Conservation (phyloP, 2,329 filamentous ascomycete genomes). For the Chalara sp. region DNA sequence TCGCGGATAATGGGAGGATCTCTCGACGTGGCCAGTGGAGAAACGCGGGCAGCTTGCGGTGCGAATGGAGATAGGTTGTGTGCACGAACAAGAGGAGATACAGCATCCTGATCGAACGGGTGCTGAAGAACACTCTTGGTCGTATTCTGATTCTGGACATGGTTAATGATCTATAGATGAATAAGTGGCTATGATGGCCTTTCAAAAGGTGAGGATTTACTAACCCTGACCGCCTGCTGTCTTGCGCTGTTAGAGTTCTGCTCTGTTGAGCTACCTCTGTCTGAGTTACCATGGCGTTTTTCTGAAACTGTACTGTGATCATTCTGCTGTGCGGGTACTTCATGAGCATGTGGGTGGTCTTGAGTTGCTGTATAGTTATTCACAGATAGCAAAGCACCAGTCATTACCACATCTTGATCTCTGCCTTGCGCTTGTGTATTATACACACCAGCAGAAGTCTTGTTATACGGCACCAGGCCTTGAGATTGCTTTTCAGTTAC, state of each 20-base stretch:
- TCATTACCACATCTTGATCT: constrained; percentile 17
- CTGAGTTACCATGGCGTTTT: background rate
- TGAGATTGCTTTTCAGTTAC: constrained; percentile 1
- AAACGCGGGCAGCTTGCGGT: constrained; percentile 66
- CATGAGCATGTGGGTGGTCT: constrained; percentile 13
- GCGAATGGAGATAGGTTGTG: constrained; percentile 69
- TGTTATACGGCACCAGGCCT: background rate
- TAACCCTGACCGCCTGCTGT: background rate
- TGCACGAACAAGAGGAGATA: constrained; percentile 61
- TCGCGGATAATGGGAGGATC: constrained; percentile 24
- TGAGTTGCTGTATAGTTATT: constrained; percentile 21
- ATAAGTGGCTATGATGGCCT: too few relatives aligned
- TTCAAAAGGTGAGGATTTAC: too few relatives aligned
- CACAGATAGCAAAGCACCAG: constrained; percentile 23
- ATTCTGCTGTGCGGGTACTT: constrained; percentile 1
- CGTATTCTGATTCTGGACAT: constrained; percentile 27
- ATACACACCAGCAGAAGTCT: too few relatives aligned
- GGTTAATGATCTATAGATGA: constrained; percentile 23
- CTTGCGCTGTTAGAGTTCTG: background rate
- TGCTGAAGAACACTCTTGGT: constrained; percentile 32
- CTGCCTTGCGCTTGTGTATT: background rate
- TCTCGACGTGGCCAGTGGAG: constrained; percentile 46
- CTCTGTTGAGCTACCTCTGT: background rate
- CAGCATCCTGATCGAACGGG: constrained; percentile 32
- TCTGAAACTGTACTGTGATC: background rate